Evolutionary conservation across 2,329 filamentous ascomycete genomes (phyloP), one percentile per base, ranked within the genome.

Genomic region (Fusarium poae): DNA sequence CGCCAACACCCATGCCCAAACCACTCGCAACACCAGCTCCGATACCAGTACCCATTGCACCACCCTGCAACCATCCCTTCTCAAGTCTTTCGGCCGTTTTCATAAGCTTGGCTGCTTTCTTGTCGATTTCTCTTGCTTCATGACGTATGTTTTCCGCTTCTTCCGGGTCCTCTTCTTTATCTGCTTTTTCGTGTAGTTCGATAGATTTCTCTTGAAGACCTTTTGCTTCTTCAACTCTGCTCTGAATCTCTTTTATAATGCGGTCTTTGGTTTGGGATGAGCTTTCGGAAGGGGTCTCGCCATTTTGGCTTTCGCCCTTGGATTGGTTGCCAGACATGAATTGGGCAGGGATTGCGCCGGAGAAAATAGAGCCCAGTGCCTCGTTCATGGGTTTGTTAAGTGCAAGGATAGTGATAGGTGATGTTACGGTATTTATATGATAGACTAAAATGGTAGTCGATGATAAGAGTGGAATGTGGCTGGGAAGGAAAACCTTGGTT

Each of bases 31-130:
- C 66, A n/a, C 70, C 70, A 18, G 57, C 65, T 1, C 70, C 70
- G 16, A 72, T 71, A 0, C 70, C 70, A 12, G 67, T 64, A 1
- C 70, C 70, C 43, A 72, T 50, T 0, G 70, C 70, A n/a, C 70
- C 70, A n/a, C 70, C 70, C 30, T 72, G 70, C 4, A 72, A 18
- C 70, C 70, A 72, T 1, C 70, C 70, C 3, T 70, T 65, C n/a
- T 72, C 57, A 0, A 72, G 34, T 3, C 70, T 39, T 1, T 72
- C 70, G 0, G 70, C 70, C 4, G 65, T 72, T 27, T 72, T 72
- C 70, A 72, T 72, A 1, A 72, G 48, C 45, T 72, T 72, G 7
- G 70, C 70, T 0, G 70, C 70, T 15, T 69, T 71, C 16, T 72
- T 72, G 20, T 72, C 70, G 1, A 59, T 57, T 25, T 72, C 61